phyloP scores from a whole-genome alignment of 1,139 yeast genomes.

The Candida buenavistaensis region DNA sequence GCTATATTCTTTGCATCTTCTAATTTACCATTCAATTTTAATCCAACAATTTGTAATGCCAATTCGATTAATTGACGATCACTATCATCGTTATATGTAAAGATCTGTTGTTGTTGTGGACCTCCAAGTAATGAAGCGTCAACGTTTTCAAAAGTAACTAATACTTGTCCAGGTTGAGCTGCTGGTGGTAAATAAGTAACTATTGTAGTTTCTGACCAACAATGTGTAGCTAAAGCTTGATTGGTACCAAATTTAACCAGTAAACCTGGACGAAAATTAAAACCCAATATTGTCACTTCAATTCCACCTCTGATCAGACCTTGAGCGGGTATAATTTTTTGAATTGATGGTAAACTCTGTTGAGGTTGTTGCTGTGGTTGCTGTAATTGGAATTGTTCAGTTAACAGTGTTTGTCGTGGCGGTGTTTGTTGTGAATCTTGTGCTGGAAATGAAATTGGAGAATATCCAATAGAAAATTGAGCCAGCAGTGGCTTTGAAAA shows the following conservation, averaged over 20 bases:
- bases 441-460: slow-evolving; percentile 18
- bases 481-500: slow-evolving; percentile 10
- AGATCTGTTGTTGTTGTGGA: slow-evolving; percentile 55
- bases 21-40: slow-evolving; percentile 90
- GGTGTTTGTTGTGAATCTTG: slow-evolving; percentile 6
- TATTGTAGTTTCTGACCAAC: slow-evolving; percentile 94
- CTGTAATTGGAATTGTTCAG: slow-evolving; percentile 12
- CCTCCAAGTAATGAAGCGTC: slow-evolving; percentile 30
- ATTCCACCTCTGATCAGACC: slow-evolving; percentile 96
- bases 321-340: slow-evolving; percentile 88
- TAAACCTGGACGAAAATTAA: slow-evolving; percentile 80
- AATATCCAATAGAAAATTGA: slow-evolving; percentile 15
- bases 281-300: slow-evolving; percentile 86
- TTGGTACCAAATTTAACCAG: slow-evolving; percentile 84
- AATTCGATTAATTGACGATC: slow-evolving; percentile 89
- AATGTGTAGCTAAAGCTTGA: slow-evolving; percentile 83
- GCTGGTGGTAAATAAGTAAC: slow-evolving; percentile 95
- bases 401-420: slow-evolving; percentile 12
- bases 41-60: slow-evolving; percentile 90
- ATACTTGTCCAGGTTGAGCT: slow-evolving; percentile 82
- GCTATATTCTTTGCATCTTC: slow-evolving; percentile 94
- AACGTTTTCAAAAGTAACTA: slow-evolving; percentile 71
- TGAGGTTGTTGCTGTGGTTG: slow-evolving; percentile 13
- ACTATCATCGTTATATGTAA: slow-evolving; percentile 90
- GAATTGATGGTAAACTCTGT: slow-evolving; percentile 56